Evolutionary conservation across 2,329 filamentous ascomycete species (phyloP).

Genomic region (Seiridium unicorne): DNA sequence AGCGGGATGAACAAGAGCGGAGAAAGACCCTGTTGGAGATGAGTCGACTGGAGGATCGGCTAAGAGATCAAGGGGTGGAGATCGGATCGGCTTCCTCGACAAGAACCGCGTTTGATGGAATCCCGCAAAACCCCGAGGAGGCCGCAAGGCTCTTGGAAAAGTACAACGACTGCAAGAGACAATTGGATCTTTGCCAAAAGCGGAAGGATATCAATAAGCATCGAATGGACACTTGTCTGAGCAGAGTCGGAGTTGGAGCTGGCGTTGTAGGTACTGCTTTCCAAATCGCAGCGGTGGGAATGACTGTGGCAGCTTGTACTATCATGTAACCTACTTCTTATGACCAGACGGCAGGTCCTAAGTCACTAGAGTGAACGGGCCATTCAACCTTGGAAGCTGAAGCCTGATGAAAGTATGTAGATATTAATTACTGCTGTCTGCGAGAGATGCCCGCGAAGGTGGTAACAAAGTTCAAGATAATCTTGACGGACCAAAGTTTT

Average conservation of each 20-base stretch:
- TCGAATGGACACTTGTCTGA: neutral
- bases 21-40: neutral
- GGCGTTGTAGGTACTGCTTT: neutral
- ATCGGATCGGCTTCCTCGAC: neutral
- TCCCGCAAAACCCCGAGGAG: neutral
- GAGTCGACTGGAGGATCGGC: neutral
- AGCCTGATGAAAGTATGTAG: too few relatives aligned
- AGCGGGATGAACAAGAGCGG: neutral
- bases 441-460: too few relatives aligned
- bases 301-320: neutral
- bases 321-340: neutral
- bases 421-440: too few relatives aligned
- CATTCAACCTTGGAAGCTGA: too few relatives aligned
- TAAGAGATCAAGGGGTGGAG: neutral
- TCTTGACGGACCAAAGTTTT: too few relatives aligned
- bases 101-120: neutral
- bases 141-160: neutral
- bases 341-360: too few relatives aligned
- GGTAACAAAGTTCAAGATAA: too few relatives aligned
- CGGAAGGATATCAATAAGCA: neutral
- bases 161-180: neutral
- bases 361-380: too few relatives aligned
- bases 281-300: neutral
- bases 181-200: neutral
- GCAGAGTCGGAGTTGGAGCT: neutral